Percentiles rank a stretch among this genome's conserved stretches.
These are phyloP conservation scores for Agrocybe chaxingu DNA, from an alignment of 768 basidiomycete species.

Conservation along the genomic window DNA sequence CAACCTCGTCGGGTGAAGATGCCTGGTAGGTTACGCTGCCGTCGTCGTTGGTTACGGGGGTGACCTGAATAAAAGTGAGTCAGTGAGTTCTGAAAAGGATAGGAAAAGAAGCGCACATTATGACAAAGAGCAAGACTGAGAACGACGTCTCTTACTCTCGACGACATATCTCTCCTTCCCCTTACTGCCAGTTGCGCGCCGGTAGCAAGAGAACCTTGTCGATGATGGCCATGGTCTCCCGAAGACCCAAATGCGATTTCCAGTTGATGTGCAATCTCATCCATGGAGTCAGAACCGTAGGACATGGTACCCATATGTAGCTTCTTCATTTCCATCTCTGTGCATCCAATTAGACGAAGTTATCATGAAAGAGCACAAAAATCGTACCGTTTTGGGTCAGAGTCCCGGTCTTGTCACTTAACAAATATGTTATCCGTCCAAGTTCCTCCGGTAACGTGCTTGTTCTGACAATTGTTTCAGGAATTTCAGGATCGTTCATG, in stretches of 20 bases:
- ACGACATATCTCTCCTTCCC: conserved; percentile 92
- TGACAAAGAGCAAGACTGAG: conserved; percentile 93
- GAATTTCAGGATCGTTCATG: conserved; percentile 90
- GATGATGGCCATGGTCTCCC: conserved; percentile 46
- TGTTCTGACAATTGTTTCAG: conserved; percentile 94
- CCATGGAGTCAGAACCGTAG: conserved; percentile 97
- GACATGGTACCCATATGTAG: conserved; percentile 99
- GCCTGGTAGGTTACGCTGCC: conserved; percentile 96
- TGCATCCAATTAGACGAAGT: neutral
- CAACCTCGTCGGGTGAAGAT: conserved; percentile 98
- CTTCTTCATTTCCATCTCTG: conserved; percentile 99
- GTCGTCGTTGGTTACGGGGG: conserved; percentile 92
- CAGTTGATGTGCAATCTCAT: conserved; percentile 94
- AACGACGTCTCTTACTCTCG: conserved; percentile 88
- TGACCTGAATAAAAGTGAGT: conserved; percentile 57
- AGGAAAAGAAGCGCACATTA: conserved; percentile 57
- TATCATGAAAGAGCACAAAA: neutral
- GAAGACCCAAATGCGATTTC: conserved; percentile 75
- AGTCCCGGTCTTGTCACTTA: conserved; percentile 98
- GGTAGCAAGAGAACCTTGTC: conserved; percentile 61
- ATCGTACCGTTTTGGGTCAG: conserved; percentile 87
- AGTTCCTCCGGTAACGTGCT: conserved; percentile 96
- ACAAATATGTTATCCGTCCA: conserved; percentile 90
- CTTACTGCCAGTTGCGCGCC: conserved; percentile 82
- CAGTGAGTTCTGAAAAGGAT: neutral